Conservation (phyloP, 2,329 filamentous ascomycete genomes). For the Neofusicoccum laricinum region DNA sequence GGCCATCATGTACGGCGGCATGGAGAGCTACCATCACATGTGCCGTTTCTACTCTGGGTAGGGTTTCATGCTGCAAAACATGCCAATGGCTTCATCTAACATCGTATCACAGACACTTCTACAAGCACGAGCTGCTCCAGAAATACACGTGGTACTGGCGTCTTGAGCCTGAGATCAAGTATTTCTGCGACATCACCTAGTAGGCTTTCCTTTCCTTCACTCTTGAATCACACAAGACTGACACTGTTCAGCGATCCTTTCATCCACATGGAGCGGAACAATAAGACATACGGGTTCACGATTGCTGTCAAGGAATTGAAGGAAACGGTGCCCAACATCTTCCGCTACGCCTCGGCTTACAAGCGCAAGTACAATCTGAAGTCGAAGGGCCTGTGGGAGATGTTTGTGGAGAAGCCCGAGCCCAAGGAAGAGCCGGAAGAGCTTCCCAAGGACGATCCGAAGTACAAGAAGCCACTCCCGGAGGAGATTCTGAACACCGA, state of each 20-base stretch:
- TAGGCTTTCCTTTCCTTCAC: conserved; percentile 44
- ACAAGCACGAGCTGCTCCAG: conserved; percentile 88
- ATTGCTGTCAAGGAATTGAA: conserved; percentile 97
- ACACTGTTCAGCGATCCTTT: conserved; percentile 72
- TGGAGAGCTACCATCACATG: conserved; percentile 99
- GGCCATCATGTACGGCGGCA: conserved; percentile 98
- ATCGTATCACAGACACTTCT: conserved; percentile 69
- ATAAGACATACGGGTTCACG: conserved; percentile 98
- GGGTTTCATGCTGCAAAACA: conserved; percentile 29
- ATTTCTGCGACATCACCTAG: conserved; percentile 99
- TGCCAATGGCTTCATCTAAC: conserved; percentile 20
- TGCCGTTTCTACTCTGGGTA: conserved; percentile 98
- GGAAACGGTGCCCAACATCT: conserved; percentile 98
- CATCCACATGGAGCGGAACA: conserved; percentile 85
- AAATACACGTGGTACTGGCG: conserved; percentile 99
- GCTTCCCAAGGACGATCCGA: conserved; percentile 59
- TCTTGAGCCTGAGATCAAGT: conserved; percentile 97
- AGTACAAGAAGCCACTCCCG: conserved; percentile 66
- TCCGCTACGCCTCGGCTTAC: conserved; percentile 97
- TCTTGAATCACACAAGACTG: not conserved
- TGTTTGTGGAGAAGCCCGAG: conserved; percentile 83
- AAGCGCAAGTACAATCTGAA: conserved; percentile 88
- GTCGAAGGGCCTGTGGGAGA: conserved; percentile 94
- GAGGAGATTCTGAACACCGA: conserved; percentile 79
- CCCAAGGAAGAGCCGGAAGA: conserved; percentile 53